Base-by-base conservation (phyloP, 2,329 filamentous ascomycete genomes). In the Diplocarpon rosae region DNA sequence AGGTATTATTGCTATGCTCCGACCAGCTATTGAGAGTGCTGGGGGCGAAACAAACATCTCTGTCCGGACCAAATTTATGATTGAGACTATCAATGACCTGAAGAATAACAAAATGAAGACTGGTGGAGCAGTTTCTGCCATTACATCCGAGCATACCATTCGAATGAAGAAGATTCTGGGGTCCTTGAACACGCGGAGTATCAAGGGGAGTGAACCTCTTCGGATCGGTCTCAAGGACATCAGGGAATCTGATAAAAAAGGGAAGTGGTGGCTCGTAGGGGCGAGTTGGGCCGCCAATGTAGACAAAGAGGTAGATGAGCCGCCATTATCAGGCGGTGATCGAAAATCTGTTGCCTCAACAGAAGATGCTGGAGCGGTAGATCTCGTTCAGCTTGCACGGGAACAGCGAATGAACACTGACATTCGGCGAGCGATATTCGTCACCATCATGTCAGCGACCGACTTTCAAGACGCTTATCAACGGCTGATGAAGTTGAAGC, bases 191-290 rank as follows among this genome's bases (percentile, higher is more conserved):
- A 65, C 67, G 56, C 69, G 76, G 57, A 75, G 70, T 48, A 69
- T 84, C 47, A 87, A 86, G 52, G 80, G 82, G 7, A 82, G 77
- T 3, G 85, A 93, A 48, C 87, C 92, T 3, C 72, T 98, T 48
- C 79, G 86, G 8, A 80, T 95, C 46, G 80, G 84, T 10, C 71
- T 95, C 3, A 71, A 75, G 31, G 92, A 98, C 58, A 85, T 98
- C 41, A 79, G 79, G 51, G 78, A 89, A 50, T 82, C 83, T 0
- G 84, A 90, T 33, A 90, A 84, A 60, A 85, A 82, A 60, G 92
- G 92, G 1, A 95, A 95, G 67, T 98, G 92, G 92, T 98, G 92
- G 92, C 76, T 96, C 15, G 85, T 96, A 5, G 92, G 92, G 41
- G 90, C 92, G n/a, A 95, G 88, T 63, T 95, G 90, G 77, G 68